Evolutionary conservation across 176 grass and related monocot species (phyloP).

Genomic region (Carex parvula): DNA sequence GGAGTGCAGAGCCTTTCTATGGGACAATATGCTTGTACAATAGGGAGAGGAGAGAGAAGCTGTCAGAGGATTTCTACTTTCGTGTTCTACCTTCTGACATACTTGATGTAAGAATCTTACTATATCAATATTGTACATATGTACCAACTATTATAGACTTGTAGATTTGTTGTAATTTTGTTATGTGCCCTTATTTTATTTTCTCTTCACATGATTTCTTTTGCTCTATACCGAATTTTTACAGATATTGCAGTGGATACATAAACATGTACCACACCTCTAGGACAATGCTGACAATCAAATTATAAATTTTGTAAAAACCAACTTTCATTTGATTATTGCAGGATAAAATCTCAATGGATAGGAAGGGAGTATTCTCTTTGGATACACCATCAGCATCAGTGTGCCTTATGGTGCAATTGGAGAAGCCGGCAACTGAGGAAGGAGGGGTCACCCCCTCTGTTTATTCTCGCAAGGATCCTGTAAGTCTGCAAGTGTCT

Average conservation of each 20-base stretch:
- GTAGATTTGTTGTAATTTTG: not conserved
- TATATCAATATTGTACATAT: not conserved
- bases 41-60: conserved; percentile 88
- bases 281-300: not conserved
- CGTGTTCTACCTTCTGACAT: conserved; percentile 71
- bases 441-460: conserved; percentile 94
- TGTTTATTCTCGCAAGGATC: conserved; percentile 98
- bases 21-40: conserved; percentile 99
- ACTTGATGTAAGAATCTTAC: conserved; percentile 67
- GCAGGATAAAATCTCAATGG: conserved; percentile 62
- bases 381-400: conserved; percentile 86
- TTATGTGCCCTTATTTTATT: not conserved
- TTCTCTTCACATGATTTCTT: not conserved
- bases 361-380: conserved; percentile 67
- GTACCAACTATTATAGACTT: not conserved
- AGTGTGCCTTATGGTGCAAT: conserved; percentile 83
- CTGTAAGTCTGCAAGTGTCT: conserved; percentile 56
- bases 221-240: not conserved
- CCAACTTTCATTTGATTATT: conserved; percentile 32
- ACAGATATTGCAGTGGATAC: not conserved
- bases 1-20: conserved; percentile 67
- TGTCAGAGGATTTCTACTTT: conserved; percentile 93
- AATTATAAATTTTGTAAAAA: not conserved
- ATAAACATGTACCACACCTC: not conserved
- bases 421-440: conserved; percentile 88